Evolutionary conservation across 345 rosid genomes (phyloP), one percentile per base, ranked within the genome.

Genomic region (Corchorus olitorius): DNA sequence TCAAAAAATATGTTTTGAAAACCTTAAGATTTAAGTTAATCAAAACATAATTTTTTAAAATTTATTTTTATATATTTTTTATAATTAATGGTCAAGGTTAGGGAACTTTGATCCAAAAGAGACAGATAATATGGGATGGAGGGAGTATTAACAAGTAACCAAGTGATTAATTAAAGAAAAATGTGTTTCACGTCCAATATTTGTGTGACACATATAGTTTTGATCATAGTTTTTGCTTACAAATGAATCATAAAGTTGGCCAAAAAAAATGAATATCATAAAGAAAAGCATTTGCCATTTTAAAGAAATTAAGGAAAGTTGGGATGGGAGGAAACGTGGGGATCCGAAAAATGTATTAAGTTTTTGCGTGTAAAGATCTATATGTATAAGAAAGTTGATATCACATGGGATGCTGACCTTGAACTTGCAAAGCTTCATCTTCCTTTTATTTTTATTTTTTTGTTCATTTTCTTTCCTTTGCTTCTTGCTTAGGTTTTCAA

Each of bases 321-420:
- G 61, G 60, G 48, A 70, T 70, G 49, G 49, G 61, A 35, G 9
- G 61, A 70, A 70, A 70, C 46, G 46, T 65, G 49, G 34, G 8
- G 73, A 69, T 41, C 8, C 16, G 48, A 63, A 74, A 49, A 75
- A 74, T 52, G 41, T 48, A 13, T 6, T 0, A 4, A 63, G 58
- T 15, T 77, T 70, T 76, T 76, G 86, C 79, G 77, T 78, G 79
- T 54, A 81, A 75, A 83, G 80, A 60, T 45, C 17, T 50, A 14
- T 50, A 16, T 34, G 33, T 75, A 73, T 70, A 70, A 78, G 79
- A 76, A 84, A 83, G 84, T 77, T 75, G 62, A 73, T 12, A 43
- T 72, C 92, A 86, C 86, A 83, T 86, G 91, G 87, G 81, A 58
- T 86, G 89, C 83, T 58, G 75, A 78, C 74, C 72, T 79, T 76